Percentiles rank a stretch among this genome's conserved stretches.
phyloP scores from a whole-genome alignment of 2,329 filamentous ascomycete species.

The Cytospora piceae region DNA sequence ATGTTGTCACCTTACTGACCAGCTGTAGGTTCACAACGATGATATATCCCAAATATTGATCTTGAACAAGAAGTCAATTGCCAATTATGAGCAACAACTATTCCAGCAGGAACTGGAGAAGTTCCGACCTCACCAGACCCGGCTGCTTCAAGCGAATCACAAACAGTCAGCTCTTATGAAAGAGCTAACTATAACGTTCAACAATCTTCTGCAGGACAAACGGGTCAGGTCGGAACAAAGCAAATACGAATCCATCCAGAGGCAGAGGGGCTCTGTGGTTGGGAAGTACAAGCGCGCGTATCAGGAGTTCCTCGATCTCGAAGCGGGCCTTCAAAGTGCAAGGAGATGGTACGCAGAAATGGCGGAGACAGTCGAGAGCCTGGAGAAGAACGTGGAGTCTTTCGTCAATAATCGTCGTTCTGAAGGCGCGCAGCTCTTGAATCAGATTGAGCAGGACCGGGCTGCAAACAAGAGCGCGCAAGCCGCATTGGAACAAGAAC shows the following conservation, averaged over 20 bases:
- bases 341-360: constrained; percentile 95
- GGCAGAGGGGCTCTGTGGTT: constrained; percentile 79
- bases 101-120: constrained; percentile 98
- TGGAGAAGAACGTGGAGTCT: constrained; percentile 93
- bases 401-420: constrained; percentile 94
- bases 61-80: constrained; percentile 94
- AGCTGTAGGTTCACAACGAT: constrained; percentile 80
- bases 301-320: constrained; percentile 88
- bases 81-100: constrained; percentile 87
- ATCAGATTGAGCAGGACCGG: constrained; percentile 82
- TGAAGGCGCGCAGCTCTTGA: constrained; percentile 87
- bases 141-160: constrained; percentile 89
- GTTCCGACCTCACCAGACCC: constrained; percentile 89
- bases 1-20: constrained; percentile 32
- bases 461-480: constrained; percentile 61
- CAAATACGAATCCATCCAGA: constrained; percentile 88
- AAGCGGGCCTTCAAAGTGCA: constrained; percentile 82
- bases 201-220: constrained; percentile 88
- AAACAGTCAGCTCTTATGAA: constrained; percentile 95
- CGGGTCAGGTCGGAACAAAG: constrained; percentile 90
- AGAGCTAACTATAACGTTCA: constrained; percentile 86
- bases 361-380: constrained; percentile 88
- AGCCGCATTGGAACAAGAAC: constrained; percentile 83
- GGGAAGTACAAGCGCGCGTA: constrained; percentile 89
- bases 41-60: constrained; percentile 98